Base-by-base conservation (phyloP, 768 basidiomycete genomes). In the Sutorius australiensis region DNA sequence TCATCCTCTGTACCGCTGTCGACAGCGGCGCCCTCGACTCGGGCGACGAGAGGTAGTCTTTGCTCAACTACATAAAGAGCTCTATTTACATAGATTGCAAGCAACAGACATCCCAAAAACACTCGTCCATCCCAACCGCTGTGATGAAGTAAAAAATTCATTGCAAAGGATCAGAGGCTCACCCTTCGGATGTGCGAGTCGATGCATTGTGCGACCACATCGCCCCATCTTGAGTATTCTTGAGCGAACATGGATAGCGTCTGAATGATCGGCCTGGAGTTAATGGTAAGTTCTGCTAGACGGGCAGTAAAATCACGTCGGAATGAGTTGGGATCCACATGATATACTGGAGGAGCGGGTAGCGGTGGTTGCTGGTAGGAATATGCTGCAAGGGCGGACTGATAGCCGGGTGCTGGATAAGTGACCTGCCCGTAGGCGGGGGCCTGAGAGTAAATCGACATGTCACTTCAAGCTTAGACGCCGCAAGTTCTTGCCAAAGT, bases 231-330 rank as follows among this genome's bases (percentile, higher is more conserved):
- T 36, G 80, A 72, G 67, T 89, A 87, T 50, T 95, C 89, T 73
- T 92, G 89, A 48, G 97, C 95, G 60, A 90, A 81, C 80, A 94
- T 85, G 32, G 97, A 98, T 14, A 99, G 73, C 55, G 80, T 81
- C 74, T 97, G 92, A 59, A 99, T 99, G 56, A 97, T 84, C 10
- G 92, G 88, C 64, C 94, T 86, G 60, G 94, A 95, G 73, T 98
- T 99, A 78, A 94, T 86, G 47, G 85, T 91, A 57, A 99, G 86
- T 58, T 86, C 83, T 63, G 81, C 75, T 50, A 97, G 83, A 56
- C 89, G 84, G 38, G 74, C 68, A 50, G 80, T 65, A 72, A 87
- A 92, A 73, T 92, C 90, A 73, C 84, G 82, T 59, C 92, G 83
- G 68, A 92, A 92, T 36, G 79, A 74, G 70, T 77, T 77, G 30